Evolutionary conservation across 208 protist genomes (phyloP).

Genomic region (Trypanosoma avium): DNA sequence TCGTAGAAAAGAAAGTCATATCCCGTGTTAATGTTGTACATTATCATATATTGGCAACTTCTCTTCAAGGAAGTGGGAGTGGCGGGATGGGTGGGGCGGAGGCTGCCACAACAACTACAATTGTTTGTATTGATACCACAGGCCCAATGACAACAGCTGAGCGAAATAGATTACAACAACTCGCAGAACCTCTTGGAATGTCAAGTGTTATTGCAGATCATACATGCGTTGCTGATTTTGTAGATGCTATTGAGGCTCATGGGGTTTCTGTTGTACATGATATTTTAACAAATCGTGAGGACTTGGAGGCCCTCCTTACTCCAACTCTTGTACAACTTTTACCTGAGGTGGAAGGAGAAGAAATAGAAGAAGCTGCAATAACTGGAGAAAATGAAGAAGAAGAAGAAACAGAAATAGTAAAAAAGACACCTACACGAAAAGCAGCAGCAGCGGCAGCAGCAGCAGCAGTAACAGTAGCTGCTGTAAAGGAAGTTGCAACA

Average conservation of each 20-base stretch:
- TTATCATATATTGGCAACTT: slow-evolving; percentile 83
- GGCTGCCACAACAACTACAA: slow-evolving; percentile 38
- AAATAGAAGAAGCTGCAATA: slow-evolving; percentile 11
- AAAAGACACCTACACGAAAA: neutral
- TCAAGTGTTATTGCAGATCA: slow-evolving; percentile 47
- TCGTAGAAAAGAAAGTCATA: slow-evolving; percentile 54
- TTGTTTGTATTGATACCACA: slow-evolving; percentile 66
- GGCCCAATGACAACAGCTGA: slow-evolving; percentile 64
- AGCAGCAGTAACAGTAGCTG: neutral
- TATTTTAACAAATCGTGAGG: slow-evolving; percentile 71
- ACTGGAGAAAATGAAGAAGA: slow-evolving; percentile 28
- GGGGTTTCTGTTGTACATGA: slow-evolving; percentile 74
- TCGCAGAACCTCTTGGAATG: slow-evolving; percentile 71
- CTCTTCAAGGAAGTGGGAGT: slow-evolving; percentile 32
- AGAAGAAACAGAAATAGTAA: slow-evolving; percentile 13
- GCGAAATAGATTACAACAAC: slow-evolving; percentile 43
- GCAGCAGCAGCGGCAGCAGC: neutral
- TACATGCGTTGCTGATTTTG: slow-evolving; percentile 66
- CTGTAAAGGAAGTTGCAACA: neutral
- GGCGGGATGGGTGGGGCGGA: slow-evolving; percentile 17
- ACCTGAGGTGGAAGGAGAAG: slow-evolving; percentile 52
- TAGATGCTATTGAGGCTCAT: slow-evolving; percentile 59
- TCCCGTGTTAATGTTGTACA: slow-evolving; percentile 72
- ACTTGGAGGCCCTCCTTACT: slow-evolving; percentile 78
- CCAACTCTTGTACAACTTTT: slow-evolving; percentile 82